Conservation (phyloP, 2,329 filamentous ascomycete genomes). For the Colletotrichum tabaci region DNA sequence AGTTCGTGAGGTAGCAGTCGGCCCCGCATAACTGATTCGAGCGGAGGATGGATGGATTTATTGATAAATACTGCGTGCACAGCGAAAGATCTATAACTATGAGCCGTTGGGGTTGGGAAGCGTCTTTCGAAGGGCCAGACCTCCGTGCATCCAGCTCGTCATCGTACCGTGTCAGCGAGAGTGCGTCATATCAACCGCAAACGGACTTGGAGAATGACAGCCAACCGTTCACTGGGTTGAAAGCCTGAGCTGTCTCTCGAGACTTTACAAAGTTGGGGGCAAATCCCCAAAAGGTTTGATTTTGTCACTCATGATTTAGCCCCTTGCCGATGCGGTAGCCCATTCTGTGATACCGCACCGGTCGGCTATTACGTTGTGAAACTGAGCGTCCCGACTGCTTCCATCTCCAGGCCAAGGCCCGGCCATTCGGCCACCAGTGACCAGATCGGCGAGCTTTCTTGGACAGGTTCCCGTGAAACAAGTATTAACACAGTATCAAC, state of each 20-base stretch:
- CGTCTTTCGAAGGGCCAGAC: conserved; percentile 1
- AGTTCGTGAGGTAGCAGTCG: neutral
- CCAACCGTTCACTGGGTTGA: conserved; percentile 4
- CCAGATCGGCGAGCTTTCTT: neutral
- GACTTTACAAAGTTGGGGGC: neutral
- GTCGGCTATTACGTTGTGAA: neutral
- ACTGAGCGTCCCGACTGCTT: neutral
- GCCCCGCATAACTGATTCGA: conserved; percentile 5
- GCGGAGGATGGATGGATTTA: neutral
- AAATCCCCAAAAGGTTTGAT: neutral
- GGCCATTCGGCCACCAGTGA: neutral
- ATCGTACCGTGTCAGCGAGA: neutral
- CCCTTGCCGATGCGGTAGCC: neutral
- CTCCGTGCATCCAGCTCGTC: conserved; percentile 6
- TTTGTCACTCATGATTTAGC: too few relatives aligned
- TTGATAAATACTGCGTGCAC: too few relatives aligned
- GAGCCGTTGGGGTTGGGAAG: conserved; percentile 25
- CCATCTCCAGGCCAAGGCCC: neutral
- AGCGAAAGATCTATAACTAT: neutral
- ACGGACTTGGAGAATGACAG: conserved; percentile 10
- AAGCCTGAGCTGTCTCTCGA: conserved; percentile 9
- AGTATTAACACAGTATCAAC: neutral
- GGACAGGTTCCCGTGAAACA: neutral
- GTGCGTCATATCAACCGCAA: conserved; percentile 31
- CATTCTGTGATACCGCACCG: neutral